These are phyloP conservation scores for Xanthoparmelia taractica DNA, from an alignment of 495 filamentous ascomycete species.

Conservation along the genomic window DNA sequence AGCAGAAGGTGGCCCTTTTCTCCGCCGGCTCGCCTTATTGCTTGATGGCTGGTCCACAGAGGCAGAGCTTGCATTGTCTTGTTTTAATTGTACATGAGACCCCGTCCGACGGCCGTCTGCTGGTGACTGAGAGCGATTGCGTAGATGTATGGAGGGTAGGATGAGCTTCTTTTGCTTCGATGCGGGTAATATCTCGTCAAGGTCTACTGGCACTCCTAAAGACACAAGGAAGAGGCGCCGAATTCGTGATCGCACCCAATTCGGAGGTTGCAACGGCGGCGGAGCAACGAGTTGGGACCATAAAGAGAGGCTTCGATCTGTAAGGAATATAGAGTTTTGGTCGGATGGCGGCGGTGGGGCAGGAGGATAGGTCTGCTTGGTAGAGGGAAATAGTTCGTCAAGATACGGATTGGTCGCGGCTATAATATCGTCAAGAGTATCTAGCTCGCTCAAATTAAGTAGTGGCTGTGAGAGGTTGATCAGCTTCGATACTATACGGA, in stretches of 20 bases:
- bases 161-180: slow-evolving; percentile 97
- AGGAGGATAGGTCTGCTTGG: slow-evolving; percentile 36
- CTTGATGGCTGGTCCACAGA: slow-evolving; percentile 45
- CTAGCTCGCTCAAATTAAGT: slow-evolving; percentile 60
- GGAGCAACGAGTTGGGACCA: slow-evolving; percentile 96
- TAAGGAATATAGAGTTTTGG: slow-evolving; percentile 45
- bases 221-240: slow-evolving; percentile 93
- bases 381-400: slow-evolving; percentile 47
- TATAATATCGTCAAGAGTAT: slow-evolving; percentile 42
- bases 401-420: slow-evolving; percentile 43
- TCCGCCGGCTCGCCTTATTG: slow-evolving; percentile 35
- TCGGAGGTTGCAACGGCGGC: slow-evolving; percentile 87
- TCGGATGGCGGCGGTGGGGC: slow-evolving; percentile 25
- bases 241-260: slow-evolving; percentile 96
- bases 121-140: slow-evolving; percentile 28
- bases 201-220: slow-evolving; percentile 88
- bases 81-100: slow-evolving; percentile 43
- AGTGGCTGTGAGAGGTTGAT: slow-evolving; percentile 47
- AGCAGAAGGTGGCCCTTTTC: slow-evolving; percentile 55
- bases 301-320: slow-evolving; percentile 69
- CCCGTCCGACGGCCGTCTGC: slow-evolving; percentile 40
- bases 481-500: slow-evolving; percentile 1
- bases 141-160: slow-evolving; percentile 69
- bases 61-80: slow-evolving; percentile 48
- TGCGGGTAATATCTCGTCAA: slow-evolving; percentile 93